Evolutionary conservation across 2,329 filamentous ascomycete species (phyloP).

Genomic region (Arachnomyces sp.): DNA sequence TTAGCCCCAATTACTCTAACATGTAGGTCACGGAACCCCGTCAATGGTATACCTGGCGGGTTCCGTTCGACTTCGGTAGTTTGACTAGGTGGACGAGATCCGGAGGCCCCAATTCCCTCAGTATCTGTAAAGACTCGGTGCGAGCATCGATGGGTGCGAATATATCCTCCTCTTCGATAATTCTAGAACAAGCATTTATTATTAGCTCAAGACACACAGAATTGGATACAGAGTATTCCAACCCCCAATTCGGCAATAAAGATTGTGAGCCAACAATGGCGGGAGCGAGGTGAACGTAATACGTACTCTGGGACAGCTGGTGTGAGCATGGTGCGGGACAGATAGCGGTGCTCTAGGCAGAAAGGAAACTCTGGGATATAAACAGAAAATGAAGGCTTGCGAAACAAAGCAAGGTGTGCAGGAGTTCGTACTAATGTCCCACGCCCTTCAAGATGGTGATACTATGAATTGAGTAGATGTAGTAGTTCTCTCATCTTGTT

Average conservation of each 20-base stretch:
- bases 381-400: too few species aligned
- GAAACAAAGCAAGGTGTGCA: too few species aligned
- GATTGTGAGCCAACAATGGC: not conserved
- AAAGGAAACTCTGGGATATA: conserved; percentile 3
- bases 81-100: conserved; percentile 94
- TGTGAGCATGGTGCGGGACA: conserved; percentile 53
- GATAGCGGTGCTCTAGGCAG: conserved; percentile 4
- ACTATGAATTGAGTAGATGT: too few species aligned
- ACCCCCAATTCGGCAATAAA: not conserved
- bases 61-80: conserved; percentile 51
- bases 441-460: too few species aligned
- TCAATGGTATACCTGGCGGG: conserved; percentile 43
- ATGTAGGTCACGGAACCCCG: not conserved
- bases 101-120: conserved; percentile 90
- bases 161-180: conserved; percentile 87
- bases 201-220: not conserved
- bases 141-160: conserved; percentile 79
- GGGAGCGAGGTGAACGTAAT: conserved; percentile 1
- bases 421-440: too few species aligned
- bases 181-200: conserved; percentile 43
- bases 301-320: conserved; percentile 69
- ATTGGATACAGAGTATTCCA: not conserved
- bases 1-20: conserved; percentile 7
- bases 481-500: too few species aligned
- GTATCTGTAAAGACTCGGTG: conserved; percentile 73